Evolutionary conservation across 768 basidiomycete species (phyloP).

Genomic region (Amanita molliuscula): DNA sequence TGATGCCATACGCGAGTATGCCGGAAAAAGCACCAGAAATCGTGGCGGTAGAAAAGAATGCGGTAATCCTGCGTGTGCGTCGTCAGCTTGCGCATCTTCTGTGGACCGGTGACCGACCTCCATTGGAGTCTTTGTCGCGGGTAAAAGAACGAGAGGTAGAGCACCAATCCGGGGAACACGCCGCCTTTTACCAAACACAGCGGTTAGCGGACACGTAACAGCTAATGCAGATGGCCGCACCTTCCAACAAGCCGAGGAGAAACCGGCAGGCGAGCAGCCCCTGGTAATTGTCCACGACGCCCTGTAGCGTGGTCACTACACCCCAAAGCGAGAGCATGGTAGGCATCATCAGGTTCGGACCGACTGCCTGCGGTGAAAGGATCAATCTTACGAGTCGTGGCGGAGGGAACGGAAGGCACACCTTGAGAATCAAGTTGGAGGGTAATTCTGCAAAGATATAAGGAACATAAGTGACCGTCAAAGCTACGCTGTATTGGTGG

Average conservation of each 20-base stretch:
- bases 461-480: conserved; percentile 40
- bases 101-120: conserved; percentile 21
- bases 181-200: conserved; percentile 28
- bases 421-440: conserved; percentile 49
- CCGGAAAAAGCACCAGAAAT: conserved; percentile 62
- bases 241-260: conserved; percentile 43
- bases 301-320: conserved; percentile 53
- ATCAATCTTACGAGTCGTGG: conserved; percentile 4
- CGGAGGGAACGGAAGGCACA: conserved; percentile 5
- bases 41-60: conserved; percentile 43
- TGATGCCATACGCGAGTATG: conserved; percentile 55
- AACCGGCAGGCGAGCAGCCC: conserved; percentile 39
- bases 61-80: conserved; percentile 24
- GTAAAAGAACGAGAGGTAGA: conserved; percentile 49
- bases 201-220: not conserved
- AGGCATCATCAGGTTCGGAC: conserved; percentile 50
- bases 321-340: conserved; percentile 60
- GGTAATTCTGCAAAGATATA: conserved; percentile 53
- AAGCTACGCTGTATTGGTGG: conserved; percentile 37
- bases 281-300: conserved; percentile 35
- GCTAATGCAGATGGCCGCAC: conserved; percentile 11
- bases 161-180: conserved; percentile 45
- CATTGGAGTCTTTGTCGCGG: conserved; percentile 39
- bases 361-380: conserved; percentile 27
- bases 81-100: conserved; percentile 4